phyloP scores from a whole-genome alignment of 139 green algal genomes.

The Microglena sp. region DNA sequence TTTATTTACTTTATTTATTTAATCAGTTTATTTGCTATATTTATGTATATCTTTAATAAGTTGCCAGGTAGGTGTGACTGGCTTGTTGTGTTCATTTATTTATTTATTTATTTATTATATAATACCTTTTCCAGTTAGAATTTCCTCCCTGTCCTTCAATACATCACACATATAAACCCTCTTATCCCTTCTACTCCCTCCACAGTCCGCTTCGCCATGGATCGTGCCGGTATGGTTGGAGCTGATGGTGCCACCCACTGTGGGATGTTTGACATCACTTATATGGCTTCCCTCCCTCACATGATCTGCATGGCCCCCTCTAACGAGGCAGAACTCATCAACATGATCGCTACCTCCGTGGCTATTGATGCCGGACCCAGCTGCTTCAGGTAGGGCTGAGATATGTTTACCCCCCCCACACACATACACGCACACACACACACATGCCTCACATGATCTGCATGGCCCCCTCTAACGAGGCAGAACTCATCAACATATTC shows the following conservation, averaged over 20 bases:
- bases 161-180: no score
- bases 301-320: conserved; percentile 90
- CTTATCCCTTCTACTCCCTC: no score
- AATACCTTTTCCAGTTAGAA: no score
- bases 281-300: conserved; percentile 87
- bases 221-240: conserved; percentile 91
- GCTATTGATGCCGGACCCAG: no score
- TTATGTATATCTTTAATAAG: no score
- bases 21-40: no score
- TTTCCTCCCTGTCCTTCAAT: not conserved
- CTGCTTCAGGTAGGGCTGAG: not conserved
- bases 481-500: conserved; percentile 88
- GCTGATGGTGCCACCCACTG: conserved; percentile 94
- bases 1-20: no score
- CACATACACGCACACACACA: conserved; percentile 4
- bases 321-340: conserved; percentile 78
- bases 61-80: no score
- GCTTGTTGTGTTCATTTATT: no score
- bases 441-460: conserved; percentile 22
- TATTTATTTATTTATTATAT: no score
- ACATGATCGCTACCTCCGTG: no score
- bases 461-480: conserved; percentile 92
- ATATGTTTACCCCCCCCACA: not conserved
- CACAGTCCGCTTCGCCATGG: conserved; percentile 97
- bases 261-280: conserved; percentile 88